A percentile compares a stretch with the other conserved stretches of the same genome.
Conservation (phyloP, 2,329 filamentous ascomycete genomes). For the Cryphonectria japonica region DNA sequence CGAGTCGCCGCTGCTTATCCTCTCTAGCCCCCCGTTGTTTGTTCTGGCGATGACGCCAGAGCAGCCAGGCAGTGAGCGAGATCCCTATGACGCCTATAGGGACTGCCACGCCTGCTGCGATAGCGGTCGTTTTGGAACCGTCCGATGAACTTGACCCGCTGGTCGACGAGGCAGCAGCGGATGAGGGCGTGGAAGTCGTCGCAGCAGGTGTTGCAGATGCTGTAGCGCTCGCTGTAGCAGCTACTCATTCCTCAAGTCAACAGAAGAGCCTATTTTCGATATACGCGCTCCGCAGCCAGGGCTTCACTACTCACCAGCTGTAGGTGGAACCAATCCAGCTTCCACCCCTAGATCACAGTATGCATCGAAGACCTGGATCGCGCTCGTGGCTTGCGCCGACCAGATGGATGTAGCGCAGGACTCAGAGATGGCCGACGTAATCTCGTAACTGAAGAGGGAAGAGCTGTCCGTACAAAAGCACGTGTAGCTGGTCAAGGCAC, state of each 20-base stretch:
- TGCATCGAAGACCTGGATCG: constrained; percentile 13
- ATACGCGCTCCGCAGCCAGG: background rate
- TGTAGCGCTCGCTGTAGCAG: background rate
- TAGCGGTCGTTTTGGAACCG: background rate
- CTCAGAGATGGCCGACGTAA: constrained; percentile 18
- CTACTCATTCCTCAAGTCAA: background rate
- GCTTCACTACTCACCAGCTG: background rate
- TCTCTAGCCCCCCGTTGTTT: background rate
- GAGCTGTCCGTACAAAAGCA: constrained; percentile 32
- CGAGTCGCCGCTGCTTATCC: background rate
- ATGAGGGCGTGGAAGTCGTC: background rate
- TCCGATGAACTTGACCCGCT: background rate
- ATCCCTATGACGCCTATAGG: background rate
- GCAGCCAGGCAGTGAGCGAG: background rate
- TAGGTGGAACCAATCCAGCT: constrained; percentile 10
- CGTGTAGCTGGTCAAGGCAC: constrained; percentile 28
- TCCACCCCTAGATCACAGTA: constrained; percentile 21
- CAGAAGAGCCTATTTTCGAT: background rate
- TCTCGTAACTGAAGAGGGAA: constrained; percentile 25
- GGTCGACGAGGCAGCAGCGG: background rate
- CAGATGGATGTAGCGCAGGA: constrained; percentile 13
- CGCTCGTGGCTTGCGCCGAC: constrained; percentile 12
- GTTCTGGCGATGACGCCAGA: background rate
- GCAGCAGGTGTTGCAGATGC: background rate
- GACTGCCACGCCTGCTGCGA: background rate